Percentiles rank a stretch among this genome's conserved stretches.
Conservation (phyloP, 2,329 filamentous ascomycete species). For the Harringtonia aguacate region DNA sequence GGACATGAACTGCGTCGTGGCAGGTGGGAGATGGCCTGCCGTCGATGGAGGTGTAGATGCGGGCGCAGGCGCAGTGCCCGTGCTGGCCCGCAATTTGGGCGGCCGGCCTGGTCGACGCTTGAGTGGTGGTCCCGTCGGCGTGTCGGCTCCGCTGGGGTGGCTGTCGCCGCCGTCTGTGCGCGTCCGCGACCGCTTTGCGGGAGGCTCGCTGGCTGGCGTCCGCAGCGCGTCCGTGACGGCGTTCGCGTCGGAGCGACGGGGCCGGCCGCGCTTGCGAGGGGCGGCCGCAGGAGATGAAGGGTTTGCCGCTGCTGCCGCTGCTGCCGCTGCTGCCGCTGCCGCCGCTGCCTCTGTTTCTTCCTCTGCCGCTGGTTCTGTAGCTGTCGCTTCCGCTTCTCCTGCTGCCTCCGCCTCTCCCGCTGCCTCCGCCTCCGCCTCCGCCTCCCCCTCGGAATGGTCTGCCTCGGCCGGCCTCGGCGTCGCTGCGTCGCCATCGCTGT, state of each 20-base stretch:
- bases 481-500: too few species aligned
- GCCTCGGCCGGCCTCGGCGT: too few species aligned
- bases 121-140: neutral
- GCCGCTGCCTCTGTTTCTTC: neutral
- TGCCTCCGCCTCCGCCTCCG: too few species aligned
- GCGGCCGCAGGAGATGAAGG: neutral
- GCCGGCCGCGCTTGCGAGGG: constrained; percentile 8
- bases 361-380: neutral
- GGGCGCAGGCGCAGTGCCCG: neutral
- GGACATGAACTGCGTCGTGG: constrained; percentile 32
- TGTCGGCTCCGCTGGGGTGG: neutral
- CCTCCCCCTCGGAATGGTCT: too few species aligned
- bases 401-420: neutral
- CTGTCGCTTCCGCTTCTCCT: neutral
- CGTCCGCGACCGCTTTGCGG: constrained; percentile 10
- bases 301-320: neutral
- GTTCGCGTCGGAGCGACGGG: constrained; percentile 4
- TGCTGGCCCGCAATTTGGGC: constrained; percentile 12
- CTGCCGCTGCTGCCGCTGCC: neutral
- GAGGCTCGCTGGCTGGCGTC: constrained; percentile 11
- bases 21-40: constrained; percentile 1
- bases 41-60: constrained; percentile 3
- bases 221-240: neutral
- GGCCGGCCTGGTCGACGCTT: constrained; percentile 24
- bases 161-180: neutral